A percentile compares a stretch with the other conserved stretches of the same genome.
Conservation (phyloP, 129 eudicot genomes). For the Apium graveolens region DNA sequence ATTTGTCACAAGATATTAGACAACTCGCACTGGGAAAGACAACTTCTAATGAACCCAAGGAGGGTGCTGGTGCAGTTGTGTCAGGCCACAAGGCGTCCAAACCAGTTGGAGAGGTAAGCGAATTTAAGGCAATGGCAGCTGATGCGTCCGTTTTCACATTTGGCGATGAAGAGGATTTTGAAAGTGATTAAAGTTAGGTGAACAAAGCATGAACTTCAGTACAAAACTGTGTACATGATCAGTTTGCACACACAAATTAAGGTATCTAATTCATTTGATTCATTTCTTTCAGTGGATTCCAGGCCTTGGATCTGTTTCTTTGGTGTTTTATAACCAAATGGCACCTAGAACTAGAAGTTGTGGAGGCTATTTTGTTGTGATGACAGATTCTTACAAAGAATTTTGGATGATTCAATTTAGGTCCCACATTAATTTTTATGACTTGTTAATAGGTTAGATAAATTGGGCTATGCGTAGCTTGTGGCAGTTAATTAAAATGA, state of each 20-base stretch:
- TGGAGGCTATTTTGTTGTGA: no score
- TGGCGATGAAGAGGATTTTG: conserved; percentile 92
- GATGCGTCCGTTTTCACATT: conserved; percentile 93
- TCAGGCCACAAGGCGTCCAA: conserved; percentile 18
- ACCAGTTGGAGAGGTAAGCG: conserved; percentile 55
- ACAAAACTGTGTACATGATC: background rate
- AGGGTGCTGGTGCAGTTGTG: conserved; percentile 14
- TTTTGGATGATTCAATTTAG: no score
- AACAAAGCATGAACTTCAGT: background rate
- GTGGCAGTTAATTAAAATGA: no score
- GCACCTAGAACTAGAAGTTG: background rate
- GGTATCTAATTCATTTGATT: background rate
- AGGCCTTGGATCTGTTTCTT: background rate
- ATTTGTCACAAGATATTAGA: conserved; percentile 40
- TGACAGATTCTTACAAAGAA: background rate
- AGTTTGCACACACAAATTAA: background rate
- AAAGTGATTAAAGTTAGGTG: conserved; percentile 46
- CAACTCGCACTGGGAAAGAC: conserved; percentile 49
- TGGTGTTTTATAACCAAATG: background rate
- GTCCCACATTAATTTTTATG: no score
- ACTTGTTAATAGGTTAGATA: background rate
- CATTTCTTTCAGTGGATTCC: background rate
- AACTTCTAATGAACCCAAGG: conserved; percentile 24
- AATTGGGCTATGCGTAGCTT: no score
- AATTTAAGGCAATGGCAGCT: conserved; percentile 99